phyloP scores from a whole-genome alignment of 1,284 basidiomycete species.

The Mycosarcoma maydis region DNA sequence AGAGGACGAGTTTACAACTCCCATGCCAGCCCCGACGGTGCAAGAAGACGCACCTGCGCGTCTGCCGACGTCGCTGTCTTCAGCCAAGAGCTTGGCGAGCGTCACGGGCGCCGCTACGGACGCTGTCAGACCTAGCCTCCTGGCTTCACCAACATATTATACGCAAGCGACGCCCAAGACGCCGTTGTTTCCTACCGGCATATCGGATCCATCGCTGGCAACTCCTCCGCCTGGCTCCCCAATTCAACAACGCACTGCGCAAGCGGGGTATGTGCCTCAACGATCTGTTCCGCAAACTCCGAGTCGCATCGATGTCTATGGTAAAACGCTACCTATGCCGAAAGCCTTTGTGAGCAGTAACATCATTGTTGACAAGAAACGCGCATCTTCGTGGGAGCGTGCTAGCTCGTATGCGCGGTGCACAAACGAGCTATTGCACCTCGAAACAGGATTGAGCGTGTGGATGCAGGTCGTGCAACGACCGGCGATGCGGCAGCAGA shows the following conservation, averaged over 20 bases:
- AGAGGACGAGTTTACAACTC: slow-evolving; percentile 30
- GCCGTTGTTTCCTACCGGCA: slow-evolving; percentile 1
- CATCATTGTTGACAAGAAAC: slow-evolving; percentile 47
- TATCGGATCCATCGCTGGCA: slow-evolving; percentile 11
- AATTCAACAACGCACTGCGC: slow-evolving; percentile 10
- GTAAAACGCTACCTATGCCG: slow-evolving; percentile 52
- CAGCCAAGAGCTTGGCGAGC: slow-evolving; percentile 23
- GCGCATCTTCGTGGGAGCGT: slow-evolving; percentile 53
- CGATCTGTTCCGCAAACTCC: slow-evolving; percentile 4
- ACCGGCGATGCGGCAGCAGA: slow-evolving; percentile 44
- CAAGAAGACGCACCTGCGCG: slow-evolving; percentile 9
- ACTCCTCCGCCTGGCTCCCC: slow-evolving; percentile 24
- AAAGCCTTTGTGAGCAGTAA: slow-evolving; percentile 40
- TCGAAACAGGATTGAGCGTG: slow-evolving; percentile 45
- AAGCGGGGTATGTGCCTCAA: slow-evolving; percentile 2
- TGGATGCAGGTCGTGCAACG: slow-evolving; percentile 55
- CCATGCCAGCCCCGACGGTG: slow-evolving; percentile 16
- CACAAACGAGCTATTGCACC: slow-evolving; percentile 52
- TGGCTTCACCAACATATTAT: slow-evolving; percentile 10
- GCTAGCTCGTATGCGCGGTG: slow-evolving; percentile 53
- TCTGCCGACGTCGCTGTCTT: slow-evolving; percentile 20
- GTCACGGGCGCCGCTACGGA: slow-evolving; percentile 13
- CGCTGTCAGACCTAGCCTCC: slow-evolving; percentile 10
- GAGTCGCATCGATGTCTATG: slow-evolving; percentile 46
- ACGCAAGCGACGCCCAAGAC: slow-evolving; percentile 11